A percentile compares a stretch with the other conserved stretches of the same genome.
phyloP scores from a whole-genome alignment of 352 stramenopile genomes.

The Pythium dissotocum region DNA sequence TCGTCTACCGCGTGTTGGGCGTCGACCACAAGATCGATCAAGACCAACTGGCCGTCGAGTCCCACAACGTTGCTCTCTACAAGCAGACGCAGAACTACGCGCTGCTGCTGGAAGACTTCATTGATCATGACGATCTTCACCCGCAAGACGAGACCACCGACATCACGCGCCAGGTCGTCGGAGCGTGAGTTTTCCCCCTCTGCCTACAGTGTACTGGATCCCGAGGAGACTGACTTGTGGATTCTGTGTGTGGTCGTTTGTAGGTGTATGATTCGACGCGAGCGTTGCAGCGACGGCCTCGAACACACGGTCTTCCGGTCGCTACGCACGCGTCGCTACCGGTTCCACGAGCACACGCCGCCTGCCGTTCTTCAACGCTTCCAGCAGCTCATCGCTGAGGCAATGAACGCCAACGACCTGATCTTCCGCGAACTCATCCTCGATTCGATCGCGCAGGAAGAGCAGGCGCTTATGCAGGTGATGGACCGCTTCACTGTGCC shows the following conservation, averaged over 20 bases:
- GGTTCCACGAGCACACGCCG: constrained; percentile 6
- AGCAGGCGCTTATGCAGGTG: neutral
- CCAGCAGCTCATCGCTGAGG: neutral
- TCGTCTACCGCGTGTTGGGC: constrained; percentile 35
- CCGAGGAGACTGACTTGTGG: neutral
- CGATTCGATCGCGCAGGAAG: neutral
- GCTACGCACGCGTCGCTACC: constrained; percentile 18
- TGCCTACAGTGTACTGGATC: too few species aligned
- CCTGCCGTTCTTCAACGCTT: neutral
- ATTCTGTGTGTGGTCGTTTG: too few species aligned
- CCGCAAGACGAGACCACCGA: constrained; percentile 27
- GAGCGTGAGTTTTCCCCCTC: constrained; percentile 32
- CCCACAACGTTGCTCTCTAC: constrained; percentile 26
- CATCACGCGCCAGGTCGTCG: constrained; percentile 35
- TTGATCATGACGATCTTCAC: constrained; percentile 38
- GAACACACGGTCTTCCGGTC: constrained; percentile 6
- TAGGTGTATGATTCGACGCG: constrained; percentile 7
- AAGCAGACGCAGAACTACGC: constrained; percentile 31
- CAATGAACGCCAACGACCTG: constrained; percentile 3
- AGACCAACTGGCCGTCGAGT: neutral
- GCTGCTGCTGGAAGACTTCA: constrained; percentile 40
- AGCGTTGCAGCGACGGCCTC: neutral
- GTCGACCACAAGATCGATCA: constrained; percentile 1
- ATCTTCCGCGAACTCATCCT: neutral
- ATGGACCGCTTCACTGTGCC: too few species aligned